Evolutionary conservation across 2,329 filamentous ascomycete genomes (phyloP), one percentile per base, ranked within the genome.

Genomic region (Fusarium coffeatum): DNA sequence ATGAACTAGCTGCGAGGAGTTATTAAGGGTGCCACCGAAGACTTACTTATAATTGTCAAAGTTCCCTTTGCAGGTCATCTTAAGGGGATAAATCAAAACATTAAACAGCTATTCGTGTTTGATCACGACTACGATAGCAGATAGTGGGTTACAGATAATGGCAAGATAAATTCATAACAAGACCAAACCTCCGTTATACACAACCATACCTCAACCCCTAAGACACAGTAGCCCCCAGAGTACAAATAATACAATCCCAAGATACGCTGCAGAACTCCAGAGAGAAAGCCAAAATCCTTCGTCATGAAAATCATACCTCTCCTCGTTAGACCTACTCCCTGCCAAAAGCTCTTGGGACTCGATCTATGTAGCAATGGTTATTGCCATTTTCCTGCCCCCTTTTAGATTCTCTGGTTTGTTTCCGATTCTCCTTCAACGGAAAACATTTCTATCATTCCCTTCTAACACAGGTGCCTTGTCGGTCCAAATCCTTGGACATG

Each of bases 221-320:
- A 32, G 34, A 43, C 23, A 65, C 41, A 27, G 42, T 55, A 28
- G 25, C 45, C 28, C 34, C 23, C 45, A 28, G 48, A 41, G 37
- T 56, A 32, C 49, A 51, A 22, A 25, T 30, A 30, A 55, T 41
- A 43, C 46, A 59, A 41, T 37, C 46, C 30, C 42, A 64, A 57
- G 49, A 46, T 56, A 47, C 68, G 59, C 64, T 66, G 22, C 51
- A 60, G 34, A 70, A 56, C 28, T 63, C 67, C 49, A 67, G 69
- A 53, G 34, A n/a, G 51, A 32, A 63, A 60, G 41, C 40, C 51
- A 68, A 53, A 59, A 40, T 64, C 63, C 46, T 50, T 55, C 43
- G 28, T 53, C 47, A 57, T 71, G 34, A 55, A 68, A 59, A 60
- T 61, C 63, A 61, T 71, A 58, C 54, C 57, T 45, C 53, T 55